Evolutionary conservation across 495 filamentous ascomycete species (phyloP).

Genomic region (Talaromyces thailandensis): DNA sequence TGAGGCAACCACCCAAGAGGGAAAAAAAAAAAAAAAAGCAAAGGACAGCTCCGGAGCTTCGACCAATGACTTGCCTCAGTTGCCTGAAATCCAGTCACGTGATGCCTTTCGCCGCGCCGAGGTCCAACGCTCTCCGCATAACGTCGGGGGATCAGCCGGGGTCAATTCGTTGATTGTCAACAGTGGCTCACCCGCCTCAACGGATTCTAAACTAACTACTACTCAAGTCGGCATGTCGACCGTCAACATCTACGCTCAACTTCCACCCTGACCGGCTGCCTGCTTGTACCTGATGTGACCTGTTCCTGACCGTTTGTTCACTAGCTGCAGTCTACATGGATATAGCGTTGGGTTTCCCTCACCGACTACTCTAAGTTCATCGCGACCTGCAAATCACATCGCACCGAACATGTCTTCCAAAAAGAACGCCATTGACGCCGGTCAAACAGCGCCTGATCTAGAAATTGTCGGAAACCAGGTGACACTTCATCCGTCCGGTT

Average conservation of each 20-base stretch:
- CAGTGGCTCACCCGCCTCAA: neutral
- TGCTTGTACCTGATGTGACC: neutral
- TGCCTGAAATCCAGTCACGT: no score
- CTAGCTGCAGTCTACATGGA: neutral
- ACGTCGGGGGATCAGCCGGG: neutral
- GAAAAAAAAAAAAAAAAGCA: neutral
- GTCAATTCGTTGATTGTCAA: neutral
- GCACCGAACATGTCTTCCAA: slow-evolving; percentile 23
- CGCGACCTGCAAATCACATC: neutral
- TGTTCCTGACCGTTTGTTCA: neutral
- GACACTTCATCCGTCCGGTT: slow-evolving; percentile 73
- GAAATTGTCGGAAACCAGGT: slow-evolving; percentile 73
- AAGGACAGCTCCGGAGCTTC: neutral
- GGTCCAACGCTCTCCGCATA: slow-evolving; percentile 1
- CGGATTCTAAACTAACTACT: neutral
- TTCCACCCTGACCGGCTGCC: neutral
- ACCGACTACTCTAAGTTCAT: neutral
- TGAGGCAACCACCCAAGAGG: neutral
- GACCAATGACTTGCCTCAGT: neutral
- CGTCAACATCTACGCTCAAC: neutral
- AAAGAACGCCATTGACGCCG: slow-evolving; percentile 22
- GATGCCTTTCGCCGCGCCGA: neutral
- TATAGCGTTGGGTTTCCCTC: neutral
- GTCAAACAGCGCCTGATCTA: slow-evolving; percentile 64
- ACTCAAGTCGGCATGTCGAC: neutral